Percentiles rank a stretch among this genome's conserved stretches.
Evolutionary conservation across 2,329 filamentous ascomycete genomes (phyloP).

Genomic region (Verticillium longisporum): DNA sequence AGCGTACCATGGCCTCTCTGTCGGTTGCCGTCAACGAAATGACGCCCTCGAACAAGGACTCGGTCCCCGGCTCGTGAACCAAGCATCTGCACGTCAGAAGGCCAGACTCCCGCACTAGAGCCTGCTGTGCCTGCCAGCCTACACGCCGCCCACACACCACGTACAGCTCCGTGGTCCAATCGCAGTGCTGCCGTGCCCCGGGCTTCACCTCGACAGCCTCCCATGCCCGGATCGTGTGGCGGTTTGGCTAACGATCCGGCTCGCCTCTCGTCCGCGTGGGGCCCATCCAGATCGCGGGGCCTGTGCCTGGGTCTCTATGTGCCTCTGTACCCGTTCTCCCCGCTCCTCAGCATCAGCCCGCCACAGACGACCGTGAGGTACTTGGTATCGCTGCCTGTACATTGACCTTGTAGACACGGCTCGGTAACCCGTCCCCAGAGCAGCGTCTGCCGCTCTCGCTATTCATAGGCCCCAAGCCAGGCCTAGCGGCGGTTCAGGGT

Average conservation of each 20-base stretch:
- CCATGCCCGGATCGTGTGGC: constrained; percentile 12
- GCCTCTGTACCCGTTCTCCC: constrained; percentile 6
- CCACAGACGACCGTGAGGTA: not conserved
- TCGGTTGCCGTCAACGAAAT: not conserved
- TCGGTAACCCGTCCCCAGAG: constrained; percentile 16
- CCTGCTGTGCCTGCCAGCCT: not conserved
- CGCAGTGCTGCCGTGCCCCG: not conserved
- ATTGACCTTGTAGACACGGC: not conserved
- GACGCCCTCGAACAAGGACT: not conserved
- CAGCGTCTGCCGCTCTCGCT: constrained; percentile 22
- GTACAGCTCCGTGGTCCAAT: not conserved
- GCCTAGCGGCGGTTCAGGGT: constrained; percentile 30
- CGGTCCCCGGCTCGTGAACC: not conserved
- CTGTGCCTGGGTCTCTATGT: constrained; percentile 14
- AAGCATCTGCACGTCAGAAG: not conserved
- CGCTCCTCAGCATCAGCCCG: constrained; percentile 7
- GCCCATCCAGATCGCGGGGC: constrained; percentile 15
- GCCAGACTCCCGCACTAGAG: too few relatives aligned
- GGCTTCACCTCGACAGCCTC: not conserved
- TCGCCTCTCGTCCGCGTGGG: constrained; percentile 21
- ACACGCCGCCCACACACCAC: not conserved
- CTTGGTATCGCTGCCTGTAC: not conserved
- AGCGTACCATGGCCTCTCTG: not conserved
- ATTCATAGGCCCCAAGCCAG: constrained; percentile 20
- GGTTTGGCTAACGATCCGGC: constrained; percentile 20